Evolutionary conservation across 2,329 filamentous ascomycete species (phyloP).

Genomic region (Cordyceps farinosa): DNA sequence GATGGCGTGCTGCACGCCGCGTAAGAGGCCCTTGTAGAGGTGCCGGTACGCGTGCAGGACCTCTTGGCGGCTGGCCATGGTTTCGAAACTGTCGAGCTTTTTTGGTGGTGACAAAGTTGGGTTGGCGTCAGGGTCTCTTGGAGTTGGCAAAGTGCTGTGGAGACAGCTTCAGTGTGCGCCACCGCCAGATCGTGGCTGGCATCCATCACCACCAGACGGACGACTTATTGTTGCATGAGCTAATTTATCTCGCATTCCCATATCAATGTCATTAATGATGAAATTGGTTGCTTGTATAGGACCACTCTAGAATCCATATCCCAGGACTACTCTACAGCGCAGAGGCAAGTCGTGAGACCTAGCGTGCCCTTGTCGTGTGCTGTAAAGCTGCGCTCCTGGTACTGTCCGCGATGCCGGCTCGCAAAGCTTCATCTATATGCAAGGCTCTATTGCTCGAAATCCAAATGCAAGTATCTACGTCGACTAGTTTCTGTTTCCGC

Average conservation of each 20-base stretch:
- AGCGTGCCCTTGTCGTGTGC: neutral
- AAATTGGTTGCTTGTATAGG: neutral
- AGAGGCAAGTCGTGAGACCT: neutral
- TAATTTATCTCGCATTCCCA: neutral
- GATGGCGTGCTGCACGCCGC: slow-evolving; percentile 67
- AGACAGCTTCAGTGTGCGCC: neutral
- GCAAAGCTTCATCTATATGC: slow-evolving; percentile 11
- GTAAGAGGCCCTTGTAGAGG: slow-evolving; percentile 64
- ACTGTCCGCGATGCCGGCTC: neutral
- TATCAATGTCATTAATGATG: neutral
- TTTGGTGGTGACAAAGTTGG: neutral
- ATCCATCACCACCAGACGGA: no score
- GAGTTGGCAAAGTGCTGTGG: neutral
- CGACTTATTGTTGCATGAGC: no score
- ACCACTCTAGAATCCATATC: neutral
- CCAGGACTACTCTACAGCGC: neutral
- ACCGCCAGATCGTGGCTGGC: no score
- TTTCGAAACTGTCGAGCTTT: neutral
- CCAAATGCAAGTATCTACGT: slow-evolving; percentile 36
- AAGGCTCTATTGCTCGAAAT: slow-evolving; percentile 25
- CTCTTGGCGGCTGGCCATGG: slow-evolving; percentile 30
- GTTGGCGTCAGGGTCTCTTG: neutral
- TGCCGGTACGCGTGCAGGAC: slow-evolving; percentile 65
- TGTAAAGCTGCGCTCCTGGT: neutral
- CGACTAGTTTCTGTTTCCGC: slow-evolving; percentile 25